Conservation (phyloP, 768 basidiomycete species). For the Mycena alexandri region DNA sequence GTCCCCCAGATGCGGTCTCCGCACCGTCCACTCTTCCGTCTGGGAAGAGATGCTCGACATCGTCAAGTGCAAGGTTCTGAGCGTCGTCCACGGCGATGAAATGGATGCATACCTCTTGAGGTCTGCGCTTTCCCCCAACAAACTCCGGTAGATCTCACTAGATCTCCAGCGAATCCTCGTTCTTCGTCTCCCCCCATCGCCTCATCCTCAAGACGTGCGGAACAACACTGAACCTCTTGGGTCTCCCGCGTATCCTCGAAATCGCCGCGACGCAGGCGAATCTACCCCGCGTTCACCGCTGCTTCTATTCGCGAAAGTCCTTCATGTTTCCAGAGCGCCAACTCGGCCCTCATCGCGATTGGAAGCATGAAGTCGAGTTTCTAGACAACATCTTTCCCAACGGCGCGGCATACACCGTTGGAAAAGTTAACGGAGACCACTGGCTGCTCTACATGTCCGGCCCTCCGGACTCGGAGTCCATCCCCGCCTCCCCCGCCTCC, state of each 20-base stretch:
- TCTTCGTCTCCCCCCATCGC: conserved; percentile 95
- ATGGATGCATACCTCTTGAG: conserved; percentile 96
- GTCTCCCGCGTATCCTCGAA: conserved; percentile 93
- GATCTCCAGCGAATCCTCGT: conserved; percentile 89
- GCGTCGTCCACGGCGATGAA: conserved; percentile 88
- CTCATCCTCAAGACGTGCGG: conserved; percentile 99
- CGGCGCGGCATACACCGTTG: conserved; percentile 95
- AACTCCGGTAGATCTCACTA: conserved; percentile 30
- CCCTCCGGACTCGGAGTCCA: conserved; percentile 53
- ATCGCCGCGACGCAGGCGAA: conserved; percentile 83
- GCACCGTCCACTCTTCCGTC: conserved; percentile 76
- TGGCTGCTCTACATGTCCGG: conserved; percentile 96
- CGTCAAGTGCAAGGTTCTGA: conserved; percentile 96
- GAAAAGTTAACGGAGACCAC: conserved; percentile 98
- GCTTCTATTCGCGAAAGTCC: conserved; percentile 98
- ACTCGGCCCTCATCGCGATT: conserved; percentile 90
- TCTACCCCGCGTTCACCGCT: conserved; percentile 82
- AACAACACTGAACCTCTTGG: conserved; percentile 96
- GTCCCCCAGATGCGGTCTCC: conserved; percentile 74
- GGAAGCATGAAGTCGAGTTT: conserved; percentile 93
- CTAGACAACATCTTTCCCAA: conserved; percentile 90
- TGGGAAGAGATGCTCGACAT: conserved; percentile 99
- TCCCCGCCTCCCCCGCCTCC: conserved; percentile 32
- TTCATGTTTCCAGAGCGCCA: conserved; percentile 99
- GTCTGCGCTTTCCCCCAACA: conserved; percentile 59